Percentiles rank a stretch among this genome's conserved stretches.
Conservation (phyloP, 1,284 basidiomycete species). For the Trametes hirsuta region DNA sequence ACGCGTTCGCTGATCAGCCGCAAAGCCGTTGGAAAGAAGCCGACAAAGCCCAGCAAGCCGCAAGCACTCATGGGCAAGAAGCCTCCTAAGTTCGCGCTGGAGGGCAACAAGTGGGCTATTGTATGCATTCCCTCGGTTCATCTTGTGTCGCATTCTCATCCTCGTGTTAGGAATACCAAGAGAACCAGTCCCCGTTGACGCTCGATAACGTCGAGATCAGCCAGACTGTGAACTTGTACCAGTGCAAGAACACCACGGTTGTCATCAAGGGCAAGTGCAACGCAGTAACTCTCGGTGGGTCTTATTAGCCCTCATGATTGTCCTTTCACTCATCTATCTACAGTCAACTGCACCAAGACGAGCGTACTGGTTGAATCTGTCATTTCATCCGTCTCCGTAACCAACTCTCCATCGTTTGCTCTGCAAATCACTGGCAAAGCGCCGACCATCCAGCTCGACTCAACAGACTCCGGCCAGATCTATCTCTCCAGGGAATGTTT, state of each 20-base stretch:
- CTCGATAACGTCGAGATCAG: conserved; percentile 82
- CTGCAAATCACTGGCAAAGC: conserved; percentile 90
- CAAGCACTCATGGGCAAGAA: conserved; percentile 84
- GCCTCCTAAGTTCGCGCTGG: conserved; percentile 87
- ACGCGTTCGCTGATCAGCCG: neutral
- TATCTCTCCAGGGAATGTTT: conserved; percentile 89
- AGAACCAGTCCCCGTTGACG: conserved; percentile 77
- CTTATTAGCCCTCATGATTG: neutral
- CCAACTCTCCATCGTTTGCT: conserved; percentile 90
- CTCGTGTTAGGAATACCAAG: conserved; percentile 82
- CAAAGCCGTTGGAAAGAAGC: conserved; percentile 56
- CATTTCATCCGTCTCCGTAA: conserved; percentile 88
- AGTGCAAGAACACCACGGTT: conserved; percentile 90
- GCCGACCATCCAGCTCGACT: conserved; percentile 94
- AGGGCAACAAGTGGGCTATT: conserved; percentile 94
- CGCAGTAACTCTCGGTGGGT: conserved; percentile 86
- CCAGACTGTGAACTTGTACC: conserved; percentile 90
- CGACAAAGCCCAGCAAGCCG: conserved; percentile 82
- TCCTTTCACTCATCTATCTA: neutral
- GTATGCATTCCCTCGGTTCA: conserved; percentile 41
- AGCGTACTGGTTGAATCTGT: conserved; percentile 90
- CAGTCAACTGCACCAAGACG: conserved; percentile 91
- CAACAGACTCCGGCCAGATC: conserved; percentile 94
- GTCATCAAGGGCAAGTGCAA: conserved; percentile 95
- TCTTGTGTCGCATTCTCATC: too few species aligned